Percentiles rank a stretch among this genome's conserved stretches.
phyloP scores from a whole-genome alignment of 2,329 filamentous ascomycete species.

The Colletotrichum cuscutae region DNA sequence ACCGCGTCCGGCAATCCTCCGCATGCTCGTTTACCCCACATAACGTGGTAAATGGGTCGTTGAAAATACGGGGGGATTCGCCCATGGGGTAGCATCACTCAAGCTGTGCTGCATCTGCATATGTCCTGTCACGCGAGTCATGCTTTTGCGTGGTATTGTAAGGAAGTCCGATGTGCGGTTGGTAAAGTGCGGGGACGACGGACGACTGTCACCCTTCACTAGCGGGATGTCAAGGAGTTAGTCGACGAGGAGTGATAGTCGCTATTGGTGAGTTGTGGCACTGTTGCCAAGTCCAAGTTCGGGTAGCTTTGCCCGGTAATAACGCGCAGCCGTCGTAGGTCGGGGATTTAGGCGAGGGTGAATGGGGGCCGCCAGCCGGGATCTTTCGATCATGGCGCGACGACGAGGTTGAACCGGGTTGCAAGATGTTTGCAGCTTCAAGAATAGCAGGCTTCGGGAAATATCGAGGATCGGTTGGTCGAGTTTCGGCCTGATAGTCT shows the following conservation, averaged over 20 bases:
- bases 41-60: slow-evolving; percentile 20
- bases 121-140: slow-evolving; percentile 1
- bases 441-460: too few relatives aligned
- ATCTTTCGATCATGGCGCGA: slow-evolving; percentile 30
- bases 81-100: slow-evolving; percentile 32
- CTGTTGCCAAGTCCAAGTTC: background rate
- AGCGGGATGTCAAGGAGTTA: background rate
- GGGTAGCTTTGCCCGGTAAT: slow-evolving; percentile 7
- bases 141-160: background rate
- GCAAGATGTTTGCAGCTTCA: background rate
- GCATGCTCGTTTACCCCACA: slow-evolving; percentile 24
- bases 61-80: slow-evolving; percentile 1
- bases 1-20: slow-evolving; percentile 1
- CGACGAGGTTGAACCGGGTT: slow-evolving; percentile 8
- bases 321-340: background rate
- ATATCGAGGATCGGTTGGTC: too few relatives aligned
- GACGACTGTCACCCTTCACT: slow-evolving; percentile 26
- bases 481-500: too few relatives aligned
- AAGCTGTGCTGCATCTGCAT: background rate
- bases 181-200: slow-evolving; percentile 17
- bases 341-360: background rate
- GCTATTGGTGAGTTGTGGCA: background rate
- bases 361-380: background rate
- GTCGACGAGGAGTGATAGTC: too few relatives aligned
- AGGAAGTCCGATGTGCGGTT: background rate